Evolutionary conservation across 2,329 filamentous ascomycete species (phyloP), one percentile per base, ranked within the genome.

Genomic region (Hypoxylon sp.): DNA sequence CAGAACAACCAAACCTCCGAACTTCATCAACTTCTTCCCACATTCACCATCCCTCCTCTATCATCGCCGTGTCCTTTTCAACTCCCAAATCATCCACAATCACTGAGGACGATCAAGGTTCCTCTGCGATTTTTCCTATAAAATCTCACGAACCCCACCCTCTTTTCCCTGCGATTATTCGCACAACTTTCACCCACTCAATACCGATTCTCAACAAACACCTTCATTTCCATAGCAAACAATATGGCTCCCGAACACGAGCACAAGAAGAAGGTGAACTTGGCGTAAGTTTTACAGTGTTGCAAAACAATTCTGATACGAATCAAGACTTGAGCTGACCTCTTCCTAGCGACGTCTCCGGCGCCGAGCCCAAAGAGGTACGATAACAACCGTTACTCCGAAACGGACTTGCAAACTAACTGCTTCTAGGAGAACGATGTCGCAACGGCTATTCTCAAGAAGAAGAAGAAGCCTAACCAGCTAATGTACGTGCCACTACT

Each of bases 391-490:
- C 73, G 59, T 65, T 47, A 71, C 54, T 37, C 60, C 42, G 50
- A 53, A 56, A 62, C 60, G 61, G 65, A 39, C 63, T 68, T 72
- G 66, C 46, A 74, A 68, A 73, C 72, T 75, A 65, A 73, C 63
- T 33, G 46, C 31, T 48, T 71, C 66, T 78, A 97, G 91, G 91
- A 94, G 77, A 93, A 98, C 81, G 96, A 97, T 80, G 94, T 91
- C 70, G 90, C 96, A 58, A 99, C 96, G 50, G 96, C 96, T 75
- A 99, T 99, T 77, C 89, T 99, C 78, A 98, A 98, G 87, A 98
- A 98, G 89, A 99, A 99, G 92, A 99, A 99, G 94, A 99, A 99
- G 93, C 94, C 94, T 77, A 99, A 99, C 85, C 97, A 95, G 79
- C 85, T 99, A 81, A 97, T 99, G 94, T 97, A 87, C 37, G 58